Conservation (phyloP, 192 early-diverging fungal genomes). For the Jimgerdemannia flammicorona region DNA sequence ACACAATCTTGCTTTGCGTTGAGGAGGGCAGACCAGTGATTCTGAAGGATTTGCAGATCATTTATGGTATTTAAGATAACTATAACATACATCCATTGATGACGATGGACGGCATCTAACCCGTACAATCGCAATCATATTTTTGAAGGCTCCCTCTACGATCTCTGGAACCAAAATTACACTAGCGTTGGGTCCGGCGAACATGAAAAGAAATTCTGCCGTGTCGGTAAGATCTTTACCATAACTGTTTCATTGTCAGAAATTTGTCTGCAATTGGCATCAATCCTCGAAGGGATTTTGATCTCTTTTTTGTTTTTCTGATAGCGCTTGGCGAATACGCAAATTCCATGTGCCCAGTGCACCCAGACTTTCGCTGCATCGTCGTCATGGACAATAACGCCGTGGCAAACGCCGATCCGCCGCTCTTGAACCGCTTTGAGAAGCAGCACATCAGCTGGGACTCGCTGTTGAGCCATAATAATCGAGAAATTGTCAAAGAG, state of each 20-base stretch:
- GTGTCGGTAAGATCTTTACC: slow-evolving; percentile 3
- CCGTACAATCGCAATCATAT: background rate
- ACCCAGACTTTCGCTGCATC: slow-evolving; percentile 15
- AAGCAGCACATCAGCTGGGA: slow-evolving; percentile 15
- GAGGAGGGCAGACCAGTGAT: slow-evolving; percentile 14
- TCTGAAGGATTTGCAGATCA: slow-evolving; percentile 15
- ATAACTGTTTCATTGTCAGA: background rate
- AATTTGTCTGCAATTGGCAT: background rate
- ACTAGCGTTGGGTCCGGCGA: slow-evolving; percentile 8
- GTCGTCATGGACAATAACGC: slow-evolving; percentile 12
- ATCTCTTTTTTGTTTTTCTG: background rate
- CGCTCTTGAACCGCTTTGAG: background rate
- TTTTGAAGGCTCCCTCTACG: slow-evolving; percentile 14
- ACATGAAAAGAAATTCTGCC: slow-evolving; percentile 6
- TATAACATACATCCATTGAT: background rate
- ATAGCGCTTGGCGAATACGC: slow-evolving; percentile 15
- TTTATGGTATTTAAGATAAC: slow-evolving; percentile 9
- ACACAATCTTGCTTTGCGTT: slow-evolving; percentile 21
- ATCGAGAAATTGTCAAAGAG: background rate
- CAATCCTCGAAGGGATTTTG: background rate
- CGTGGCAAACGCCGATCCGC: slow-evolving; percentile 10
- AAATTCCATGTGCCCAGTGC: slow-evolving; percentile 17
- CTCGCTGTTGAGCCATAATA: background rate
- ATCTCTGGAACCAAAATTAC: slow-evolving; percentile 24
- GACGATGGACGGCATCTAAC: background rate